Percentiles rank a stretch among this genome's conserved stretches.
Evolutionary conservation across 2,329 filamentous ascomycete genomes (phyloP).

Genomic region (Colletotrichum higginsianum): DNA sequence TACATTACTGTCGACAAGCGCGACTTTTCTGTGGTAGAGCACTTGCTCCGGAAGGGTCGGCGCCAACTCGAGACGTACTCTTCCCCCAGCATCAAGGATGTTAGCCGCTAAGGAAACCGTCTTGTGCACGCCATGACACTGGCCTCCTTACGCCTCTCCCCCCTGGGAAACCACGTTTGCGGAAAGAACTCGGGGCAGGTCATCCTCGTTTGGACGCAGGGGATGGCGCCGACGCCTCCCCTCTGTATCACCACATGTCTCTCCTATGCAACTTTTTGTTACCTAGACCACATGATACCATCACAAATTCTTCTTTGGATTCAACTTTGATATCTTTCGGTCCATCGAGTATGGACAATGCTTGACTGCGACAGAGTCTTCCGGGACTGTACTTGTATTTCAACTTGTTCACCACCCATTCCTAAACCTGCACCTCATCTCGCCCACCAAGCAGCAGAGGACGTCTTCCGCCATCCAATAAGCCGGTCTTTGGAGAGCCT

Average conservation of each 20-base stretch:
- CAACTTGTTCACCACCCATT: conserved; percentile 31
- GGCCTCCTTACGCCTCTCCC: neutral
- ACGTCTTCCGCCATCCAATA: conserved; percentile 51
- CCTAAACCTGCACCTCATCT: conserved; percentile 40
- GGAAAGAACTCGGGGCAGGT: conserved; percentile 4
- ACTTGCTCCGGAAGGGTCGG: conserved; percentile 84
- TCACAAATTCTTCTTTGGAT: conserved; percentile 49
- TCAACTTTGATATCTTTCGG: conserved; percentile 37
- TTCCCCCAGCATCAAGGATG: conserved; percentile 85
- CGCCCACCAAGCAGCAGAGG: conserved; percentile 50
- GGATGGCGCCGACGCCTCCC: conserved; percentile 4
- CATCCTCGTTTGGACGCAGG: neutral
- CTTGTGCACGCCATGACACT: too few relatives aligned
- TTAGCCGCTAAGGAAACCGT: conserved; percentile 59
- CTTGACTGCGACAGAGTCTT: conserved; percentile 60
- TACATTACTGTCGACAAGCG: conserved; percentile 80
- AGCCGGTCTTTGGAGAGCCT: conserved; percentile 50
- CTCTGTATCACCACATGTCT: conserved; percentile 32
- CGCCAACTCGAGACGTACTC: conserved; percentile 87
- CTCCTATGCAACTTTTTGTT: conserved; percentile 34
- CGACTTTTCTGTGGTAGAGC: conserved; percentile 90
- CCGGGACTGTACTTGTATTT: conserved; percentile 38
- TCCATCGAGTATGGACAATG: conserved; percentile 58
- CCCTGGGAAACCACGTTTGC: neutral
- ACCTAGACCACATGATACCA: conserved; percentile 42